These are phyloP conservation scores for Didymella segeticola DNA, from an alignment of 2,329 filamentous ascomycete species.

Conservation along the genomic window DNA sequence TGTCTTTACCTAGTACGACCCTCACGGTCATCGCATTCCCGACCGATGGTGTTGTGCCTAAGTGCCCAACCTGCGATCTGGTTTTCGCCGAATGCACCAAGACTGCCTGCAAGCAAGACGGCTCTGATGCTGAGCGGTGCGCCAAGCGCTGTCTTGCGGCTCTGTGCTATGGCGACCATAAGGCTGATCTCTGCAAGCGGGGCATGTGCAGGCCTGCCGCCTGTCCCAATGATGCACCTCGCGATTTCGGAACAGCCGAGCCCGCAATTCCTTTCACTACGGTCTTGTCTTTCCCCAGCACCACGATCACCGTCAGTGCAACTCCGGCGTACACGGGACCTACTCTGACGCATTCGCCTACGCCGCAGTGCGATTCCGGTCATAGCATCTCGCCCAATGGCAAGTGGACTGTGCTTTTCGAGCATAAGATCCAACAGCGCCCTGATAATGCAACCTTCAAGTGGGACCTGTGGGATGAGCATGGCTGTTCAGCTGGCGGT, in stretches of 20 bases:
- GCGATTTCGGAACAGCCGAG: not conserved
- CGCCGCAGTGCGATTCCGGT: conserved; percentile 1
- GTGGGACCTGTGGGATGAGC: conserved; percentile 15
- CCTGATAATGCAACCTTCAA: not conserved
- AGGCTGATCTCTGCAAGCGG: not conserved
- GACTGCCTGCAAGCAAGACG: not conserved
- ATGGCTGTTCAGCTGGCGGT: conserved; percentile 10
- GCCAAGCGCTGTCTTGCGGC: conserved; percentile 2
- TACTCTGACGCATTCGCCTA: not conserved
- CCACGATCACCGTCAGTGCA: not conserved
- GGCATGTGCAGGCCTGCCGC: conserved; percentile 2
- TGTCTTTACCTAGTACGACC: conserved; percentile 1
- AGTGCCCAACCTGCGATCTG: no score
- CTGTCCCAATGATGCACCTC: not conserved
- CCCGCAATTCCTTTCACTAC: conserved; percentile 7
- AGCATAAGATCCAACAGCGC: conserved; percentile 2
- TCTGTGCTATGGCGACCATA: not conserved
- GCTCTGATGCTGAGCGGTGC: not conserved
- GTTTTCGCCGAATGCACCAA: no score
- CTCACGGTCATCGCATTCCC: not conserved
- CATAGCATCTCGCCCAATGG: not conserved
- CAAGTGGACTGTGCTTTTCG: conserved; percentile 7
- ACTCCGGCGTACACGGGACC: not conserved
- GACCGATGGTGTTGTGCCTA: not conserved
- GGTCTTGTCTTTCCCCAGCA: not conserved